These are phyloP conservation scores for Nemania serpens DNA, from an alignment of 2,329 filamentous ascomycete genomes.

Conservation along the genomic window DNA sequence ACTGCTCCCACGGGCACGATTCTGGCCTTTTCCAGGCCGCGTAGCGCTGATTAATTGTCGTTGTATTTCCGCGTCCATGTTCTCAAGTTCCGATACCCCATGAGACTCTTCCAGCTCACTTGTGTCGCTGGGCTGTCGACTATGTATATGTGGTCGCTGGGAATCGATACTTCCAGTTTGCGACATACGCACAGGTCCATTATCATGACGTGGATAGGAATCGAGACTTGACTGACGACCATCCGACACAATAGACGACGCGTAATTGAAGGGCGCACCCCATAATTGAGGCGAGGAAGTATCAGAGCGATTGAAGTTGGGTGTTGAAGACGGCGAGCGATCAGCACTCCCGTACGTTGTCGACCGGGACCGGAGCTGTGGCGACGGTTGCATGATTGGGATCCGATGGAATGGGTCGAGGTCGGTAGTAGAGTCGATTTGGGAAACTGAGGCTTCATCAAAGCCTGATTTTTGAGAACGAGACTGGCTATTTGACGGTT, in stretches of 20 bases:
- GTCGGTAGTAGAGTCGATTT: conserved; percentile 49
- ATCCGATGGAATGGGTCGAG: conserved; percentile 45
- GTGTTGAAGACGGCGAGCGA: conserved; percentile 31
- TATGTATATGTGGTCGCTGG: conserved; percentile 36
- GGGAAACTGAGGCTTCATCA: conserved; percentile 47
- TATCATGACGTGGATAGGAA: conserved; percentile 28
- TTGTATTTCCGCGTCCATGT: conserved; percentile 44
- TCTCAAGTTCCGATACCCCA: conserved; percentile 46
- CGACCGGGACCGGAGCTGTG: conserved; percentile 29
- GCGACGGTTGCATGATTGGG: conserved; percentile 36
- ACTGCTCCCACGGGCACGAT: conserved; percentile 21
- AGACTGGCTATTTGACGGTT: conserved; percentile 40
- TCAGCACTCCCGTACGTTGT: conserved; percentile 26
- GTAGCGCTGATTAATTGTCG: conserved; percentile 39
- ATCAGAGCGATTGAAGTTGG: conserved; percentile 29
- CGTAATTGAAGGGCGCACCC: conserved; percentile 28
- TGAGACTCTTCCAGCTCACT: conserved; percentile 46
- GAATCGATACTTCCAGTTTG: conserved; percentile 39
- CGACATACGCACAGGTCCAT: conserved; percentile 33
- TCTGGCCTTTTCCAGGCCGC: conserved; percentile 25
- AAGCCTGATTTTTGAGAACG: conserved; percentile 46
- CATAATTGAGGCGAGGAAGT: conserved; percentile 33
- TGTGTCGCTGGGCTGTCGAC: conserved; percentile 49
- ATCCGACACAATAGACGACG: conserved; percentile 30
- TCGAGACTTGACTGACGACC: conserved; percentile 39